These are phyloP conservation scores for Lunularia cruciata DNA, from an alignment of 225 moss, liverwort and hornwort species.

Conservation along the genomic window DNA sequence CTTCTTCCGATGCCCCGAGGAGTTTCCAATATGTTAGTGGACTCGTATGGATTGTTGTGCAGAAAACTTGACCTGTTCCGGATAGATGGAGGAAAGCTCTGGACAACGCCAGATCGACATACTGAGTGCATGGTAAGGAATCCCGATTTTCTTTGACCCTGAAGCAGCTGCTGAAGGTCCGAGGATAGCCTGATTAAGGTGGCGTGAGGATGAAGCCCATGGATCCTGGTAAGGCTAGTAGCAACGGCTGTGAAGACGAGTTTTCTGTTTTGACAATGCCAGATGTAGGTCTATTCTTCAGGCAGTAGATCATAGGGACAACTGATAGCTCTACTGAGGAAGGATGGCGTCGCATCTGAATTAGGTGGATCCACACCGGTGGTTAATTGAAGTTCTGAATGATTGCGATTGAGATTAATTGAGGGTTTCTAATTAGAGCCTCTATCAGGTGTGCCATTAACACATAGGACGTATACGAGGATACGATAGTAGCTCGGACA, in stretches of 20 bases:
- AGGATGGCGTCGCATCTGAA: conserved; percentile 20
- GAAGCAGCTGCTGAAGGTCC: conserved; percentile 34
- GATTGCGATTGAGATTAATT: not conserved
- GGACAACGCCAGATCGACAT: conserved; percentile 33
- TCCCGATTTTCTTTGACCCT: conserved; percentile 14
- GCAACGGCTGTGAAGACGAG: conserved; percentile 12
- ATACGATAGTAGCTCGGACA: not conserved
- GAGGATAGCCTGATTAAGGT: conserved; percentile 16
- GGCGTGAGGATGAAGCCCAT: conserved; percentile 8
- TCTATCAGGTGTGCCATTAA: not conserved
- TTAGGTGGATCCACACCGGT: conserved; percentile 21
- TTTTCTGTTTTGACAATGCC: conserved; percentile 24
- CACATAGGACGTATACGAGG: not conserved
- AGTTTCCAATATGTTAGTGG: conserved; percentile 36
- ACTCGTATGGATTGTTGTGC: conserved; percentile 51
- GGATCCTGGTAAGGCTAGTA: conserved; percentile 21
- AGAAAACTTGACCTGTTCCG: conserved; percentile 41
- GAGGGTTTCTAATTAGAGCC: conserved; percentile 7
- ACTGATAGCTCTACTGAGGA: conserved; percentile 22
- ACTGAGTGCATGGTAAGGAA: conserved; percentile 25
- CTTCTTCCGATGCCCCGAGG: conserved; percentile 34
- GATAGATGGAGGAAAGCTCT: conserved; percentile 29
- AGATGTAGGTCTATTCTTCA: conserved; percentile 17
- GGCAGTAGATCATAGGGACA: conserved; percentile 8
- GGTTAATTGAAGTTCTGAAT: conserved; percentile 22